These are phyloP conservation scores for Aegilops longissima DNA, from an alignment of 176 grass and related monocot species.

Conservation along the genomic window DNA sequence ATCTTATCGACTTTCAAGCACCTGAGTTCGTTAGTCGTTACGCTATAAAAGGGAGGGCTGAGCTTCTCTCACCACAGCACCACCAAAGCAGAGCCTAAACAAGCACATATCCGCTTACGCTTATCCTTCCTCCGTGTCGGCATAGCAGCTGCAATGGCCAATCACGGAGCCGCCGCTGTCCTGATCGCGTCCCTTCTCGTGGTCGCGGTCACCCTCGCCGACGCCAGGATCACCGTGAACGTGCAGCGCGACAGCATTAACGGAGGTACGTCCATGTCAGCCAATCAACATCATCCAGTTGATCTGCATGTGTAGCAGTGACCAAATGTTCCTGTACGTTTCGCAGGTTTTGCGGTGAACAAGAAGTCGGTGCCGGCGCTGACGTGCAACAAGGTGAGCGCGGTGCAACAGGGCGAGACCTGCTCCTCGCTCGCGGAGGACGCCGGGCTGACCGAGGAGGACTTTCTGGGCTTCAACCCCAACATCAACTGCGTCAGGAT, in stretches of 20 bases:
- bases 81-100: not conserved
- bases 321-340: not conserved
- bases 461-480: constrained; percentile 52
- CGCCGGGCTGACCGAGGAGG: not conserved
- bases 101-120: not conserved
- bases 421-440: constrained; percentile 28
- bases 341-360: not conserved
- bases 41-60: not conserved
- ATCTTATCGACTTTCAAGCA: not conserved
- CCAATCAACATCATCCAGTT: too few species aligned
- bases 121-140: too few species aligned
- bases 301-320: too few species aligned
- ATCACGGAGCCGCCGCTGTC: constrained; percentile 11
- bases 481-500: constrained; percentile 38
- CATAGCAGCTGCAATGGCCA: constrained; percentile 29
- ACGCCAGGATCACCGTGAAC: constrained; percentile 11
- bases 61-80: not conserved
- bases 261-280: not conserved
- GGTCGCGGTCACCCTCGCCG: constrained; percentile 7
- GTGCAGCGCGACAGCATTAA: not conserved
- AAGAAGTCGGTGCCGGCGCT: not conserved
- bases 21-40: not conserved
- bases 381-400: constrained; percentile 38
- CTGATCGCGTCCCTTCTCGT: constrained; percentile 35
- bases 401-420: not conserved